phyloP scores from a whole-genome alignment of 495 filamentous ascomycete species.

The Hypoxylon intermedium region DNA sequence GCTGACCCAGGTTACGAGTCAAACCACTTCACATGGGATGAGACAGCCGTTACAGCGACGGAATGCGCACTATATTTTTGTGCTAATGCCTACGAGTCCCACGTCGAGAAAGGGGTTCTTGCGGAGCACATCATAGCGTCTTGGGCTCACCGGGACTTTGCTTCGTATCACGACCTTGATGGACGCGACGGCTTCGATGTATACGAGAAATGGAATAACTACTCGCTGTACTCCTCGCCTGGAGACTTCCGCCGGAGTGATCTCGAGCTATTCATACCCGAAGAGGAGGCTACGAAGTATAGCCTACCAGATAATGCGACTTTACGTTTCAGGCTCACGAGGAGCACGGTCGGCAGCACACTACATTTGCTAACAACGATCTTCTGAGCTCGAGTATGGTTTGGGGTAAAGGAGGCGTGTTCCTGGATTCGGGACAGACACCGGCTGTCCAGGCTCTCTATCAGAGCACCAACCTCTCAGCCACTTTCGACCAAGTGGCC shows the following conservation, averaged over 20 bases:
- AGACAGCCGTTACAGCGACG: constrained; percentile 23
- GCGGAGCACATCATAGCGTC: constrained; percentile 16
- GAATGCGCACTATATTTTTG: constrained; percentile 35
- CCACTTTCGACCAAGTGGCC: constrained; percentile 17
- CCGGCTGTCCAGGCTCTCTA: constrained; percentile 12
- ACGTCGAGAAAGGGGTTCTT: constrained; percentile 13
- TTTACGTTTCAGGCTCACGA: constrained; percentile 4
- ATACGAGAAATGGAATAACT: constrained; percentile 25
- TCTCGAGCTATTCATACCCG: constrained; percentile 16
- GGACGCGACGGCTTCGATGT: neutral
- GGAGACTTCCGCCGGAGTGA: constrained; percentile 7
- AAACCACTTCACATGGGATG: constrained; percentile 13
- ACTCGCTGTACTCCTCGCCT: constrained; percentile 6
- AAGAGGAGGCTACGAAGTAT: neutral
- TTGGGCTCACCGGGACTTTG: constrained; percentile 15
- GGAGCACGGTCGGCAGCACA: constrained; percentile 19
- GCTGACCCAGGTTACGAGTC: constrained; percentile 6
- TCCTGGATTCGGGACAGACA: too few species aligned
- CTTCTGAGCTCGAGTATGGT: too few species aligned
- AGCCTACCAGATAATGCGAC: neutral
- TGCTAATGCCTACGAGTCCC: constrained; percentile 20
- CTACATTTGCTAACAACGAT: too few species aligned
- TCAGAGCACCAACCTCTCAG: constrained; percentile 16
- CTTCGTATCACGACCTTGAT: constrained; percentile 2
- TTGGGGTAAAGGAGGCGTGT: too few species aligned